A percentile compares a stretch with the other conserved stretches of the same genome.
Conservation (phyloP, 2,329 filamentous ascomycete species). For the Aciculosporium take region DNA sequence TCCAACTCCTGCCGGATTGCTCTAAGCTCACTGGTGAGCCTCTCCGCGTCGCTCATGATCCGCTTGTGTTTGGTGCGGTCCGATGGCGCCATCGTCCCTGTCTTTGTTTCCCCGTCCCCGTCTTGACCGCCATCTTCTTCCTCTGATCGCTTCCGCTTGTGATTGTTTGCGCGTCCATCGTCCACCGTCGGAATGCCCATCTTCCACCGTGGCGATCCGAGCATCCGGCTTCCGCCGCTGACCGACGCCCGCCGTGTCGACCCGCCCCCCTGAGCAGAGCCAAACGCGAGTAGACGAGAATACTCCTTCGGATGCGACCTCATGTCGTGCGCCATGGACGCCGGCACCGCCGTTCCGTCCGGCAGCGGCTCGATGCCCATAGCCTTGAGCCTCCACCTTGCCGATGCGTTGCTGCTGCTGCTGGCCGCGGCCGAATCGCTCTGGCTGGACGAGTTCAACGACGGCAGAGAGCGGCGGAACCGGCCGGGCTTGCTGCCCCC, state of each 20-base stretch:
- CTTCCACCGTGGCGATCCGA: constrained; percentile 1
- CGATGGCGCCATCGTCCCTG: constrained; percentile 3
- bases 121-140: constrained; percentile 20
- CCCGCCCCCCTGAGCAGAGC: neutral
- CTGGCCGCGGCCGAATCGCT: constrained; percentile 13
- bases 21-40: constrained; percentile 25
- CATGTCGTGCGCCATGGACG: constrained; percentile 33
- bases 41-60: constrained; percentile 28
- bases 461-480: constrained; percentile 27
- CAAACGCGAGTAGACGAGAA: neutral
- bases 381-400: constrained; percentile 32
- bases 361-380: constrained; percentile 39
- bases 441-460: constrained; percentile 18
- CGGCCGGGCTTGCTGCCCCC: constrained; percentile 16
- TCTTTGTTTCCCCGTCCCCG: constrained; percentile 8
- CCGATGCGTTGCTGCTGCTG: constrained; percentile 23
- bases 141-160: constrained; percentile 19
- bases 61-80: constrained; percentile 21
- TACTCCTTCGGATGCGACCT: constrained; percentile 1
- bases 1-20: constrained; percentile 30
- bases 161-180: constrained; percentile 8
- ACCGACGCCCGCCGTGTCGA: constrained; percentile 3
- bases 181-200: constrained; percentile 4
- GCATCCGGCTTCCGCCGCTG: neutral
- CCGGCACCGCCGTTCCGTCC: constrained; percentile 38